Base-by-base conservation (phyloP, 1,284 basidiomycete species). In the Nidula niveotomentosa region DNA sequence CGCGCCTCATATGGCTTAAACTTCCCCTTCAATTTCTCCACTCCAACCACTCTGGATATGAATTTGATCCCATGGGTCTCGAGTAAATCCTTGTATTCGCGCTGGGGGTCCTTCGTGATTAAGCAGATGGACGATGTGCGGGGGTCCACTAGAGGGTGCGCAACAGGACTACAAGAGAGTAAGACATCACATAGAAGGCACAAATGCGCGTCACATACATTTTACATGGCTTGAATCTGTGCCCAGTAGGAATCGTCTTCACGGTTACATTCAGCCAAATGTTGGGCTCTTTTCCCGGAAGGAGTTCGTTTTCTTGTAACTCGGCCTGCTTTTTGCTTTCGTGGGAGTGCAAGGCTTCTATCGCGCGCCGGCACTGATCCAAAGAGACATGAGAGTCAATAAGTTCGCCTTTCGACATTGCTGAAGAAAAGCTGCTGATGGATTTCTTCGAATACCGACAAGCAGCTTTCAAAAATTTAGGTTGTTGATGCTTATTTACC, bases 41-140 rank as follows among this genome's bases (percentile, higher is more conserved):
- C 77, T 17, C 94, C 96, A 37, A 99, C 93, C n/a, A 99, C 94
- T 30, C 96, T 81, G 41, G 85, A 86, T 65, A 99, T 87, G 60
- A 96, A 96, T 60, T 89, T 91, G 77, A 99, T 87, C 49, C 86
- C 81, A 53, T 92, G 77, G 49, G 76, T 73, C 51, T 86, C 86
- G 23, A 99, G 78, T 15, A 97, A 83, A 69, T 97, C 93, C 74
- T 98, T 98, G 81, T 97, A 98, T 69, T 94, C 83, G 53, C 96
- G 77, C 69, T 98, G 96, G 7, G 97, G 96, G 71, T 97, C 94
- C 74, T 98, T 98, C 52, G 90, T 91, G 69, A 99, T 88, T 52
- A 99, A 79, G 69, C 96, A 98, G 50, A 98, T 81, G 12, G 88
- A 74, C 3, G 86, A 86, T 8, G 82, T 84, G 53, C 88, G 85